Conservation (phyloP, 1,284 basidiomycete genomes). For the Pascua guehoae region DNA sequence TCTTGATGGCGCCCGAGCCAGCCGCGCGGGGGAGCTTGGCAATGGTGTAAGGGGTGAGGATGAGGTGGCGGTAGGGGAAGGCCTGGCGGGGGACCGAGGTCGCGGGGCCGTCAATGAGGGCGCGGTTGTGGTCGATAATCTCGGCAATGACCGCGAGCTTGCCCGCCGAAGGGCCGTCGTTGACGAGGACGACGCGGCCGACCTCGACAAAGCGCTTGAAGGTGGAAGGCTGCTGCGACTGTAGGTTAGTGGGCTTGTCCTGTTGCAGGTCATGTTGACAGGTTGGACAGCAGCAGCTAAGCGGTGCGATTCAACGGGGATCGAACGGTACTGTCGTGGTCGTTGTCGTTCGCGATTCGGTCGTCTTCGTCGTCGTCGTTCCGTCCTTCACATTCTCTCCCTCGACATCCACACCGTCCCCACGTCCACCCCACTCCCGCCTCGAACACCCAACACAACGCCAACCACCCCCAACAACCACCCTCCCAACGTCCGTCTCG, state of each 20-base stretch:
- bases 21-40: constrained; percentile 84
- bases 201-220: constrained; percentile 99
- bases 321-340: neutral
- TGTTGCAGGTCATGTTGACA: neutral
- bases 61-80: constrained; percentile 86
- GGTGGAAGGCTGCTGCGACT: constrained; percentile 60
- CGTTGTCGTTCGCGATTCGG: neutral
- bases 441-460: neutral
- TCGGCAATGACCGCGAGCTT: constrained; percentile 94
- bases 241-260: neutral
- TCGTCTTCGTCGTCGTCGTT: neutral
- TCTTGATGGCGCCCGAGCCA: constrained; percentile 76
- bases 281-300: neutral
- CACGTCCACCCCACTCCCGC: neutral
- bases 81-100: constrained; percentile 88
- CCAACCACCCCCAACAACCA: neutral
- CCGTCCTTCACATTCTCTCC: neutral
- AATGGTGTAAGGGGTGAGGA: constrained; percentile 83
- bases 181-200: constrained; percentile 97
- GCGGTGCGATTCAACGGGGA: neutral
- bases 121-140: constrained; percentile 99
- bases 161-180: constrained; percentile 77
- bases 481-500: neutral
- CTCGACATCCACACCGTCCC: neutral
- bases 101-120: constrained; percentile 89